These are phyloP conservation scores for Guillardia theta DNA, from an alignment of 78 protist species.

Conservation along the genomic window DNA sequence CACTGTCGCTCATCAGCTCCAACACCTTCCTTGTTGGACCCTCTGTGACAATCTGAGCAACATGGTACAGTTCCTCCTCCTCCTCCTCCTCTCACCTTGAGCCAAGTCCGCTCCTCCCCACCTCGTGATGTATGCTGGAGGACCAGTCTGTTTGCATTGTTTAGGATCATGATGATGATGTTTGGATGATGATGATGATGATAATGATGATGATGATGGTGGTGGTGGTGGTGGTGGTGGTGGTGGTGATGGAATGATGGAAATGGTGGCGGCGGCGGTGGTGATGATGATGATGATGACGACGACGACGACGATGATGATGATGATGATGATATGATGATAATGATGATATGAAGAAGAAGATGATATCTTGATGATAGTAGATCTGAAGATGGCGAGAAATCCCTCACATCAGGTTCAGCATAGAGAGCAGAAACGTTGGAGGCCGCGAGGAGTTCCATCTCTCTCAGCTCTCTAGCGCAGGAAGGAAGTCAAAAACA, in stretches of 20 bases:
- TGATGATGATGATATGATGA: not conserved
- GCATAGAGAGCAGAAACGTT: too few species aligned
- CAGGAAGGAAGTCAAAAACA: too few species aligned
- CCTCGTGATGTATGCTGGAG: too few species aligned
- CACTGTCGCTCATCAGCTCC: not conserved
- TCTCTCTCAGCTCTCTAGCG: too few species aligned
- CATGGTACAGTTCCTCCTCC: not conserved
- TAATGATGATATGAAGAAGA: not conserved
- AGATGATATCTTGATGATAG: too few species aligned
- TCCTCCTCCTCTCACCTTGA: not conserved
- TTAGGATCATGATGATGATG: not conserved
- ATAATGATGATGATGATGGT: not conserved
- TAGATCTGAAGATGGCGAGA: too few species aligned
- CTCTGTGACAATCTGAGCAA: not conserved
- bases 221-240: not conserved
- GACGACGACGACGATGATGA: not conserved
- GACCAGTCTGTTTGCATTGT: too few species aligned
- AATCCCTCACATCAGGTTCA: too few species aligned
- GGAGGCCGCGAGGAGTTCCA: too few species aligned
- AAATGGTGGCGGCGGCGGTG: not conserved
- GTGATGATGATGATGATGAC: not conserved
- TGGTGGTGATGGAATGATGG: not conserved
- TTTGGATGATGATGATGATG: not conserved
- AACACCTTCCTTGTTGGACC: not conserved
- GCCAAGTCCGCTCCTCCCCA: too few species aligned